Conservation (phyloP, 768 basidiomycete genomes). For the Phaffia australis region DNA sequence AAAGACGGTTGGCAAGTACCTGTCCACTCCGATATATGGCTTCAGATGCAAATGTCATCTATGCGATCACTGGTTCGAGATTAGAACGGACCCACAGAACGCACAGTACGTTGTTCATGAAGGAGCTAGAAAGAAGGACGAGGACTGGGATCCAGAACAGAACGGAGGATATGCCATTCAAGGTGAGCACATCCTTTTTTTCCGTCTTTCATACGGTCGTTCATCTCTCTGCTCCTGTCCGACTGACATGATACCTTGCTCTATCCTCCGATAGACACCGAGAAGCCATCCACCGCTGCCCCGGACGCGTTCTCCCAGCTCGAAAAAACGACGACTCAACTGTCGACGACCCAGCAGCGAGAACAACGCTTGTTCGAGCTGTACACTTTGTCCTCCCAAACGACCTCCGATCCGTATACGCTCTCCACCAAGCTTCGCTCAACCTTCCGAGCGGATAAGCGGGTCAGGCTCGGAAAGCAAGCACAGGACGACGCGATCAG, state of each 20-base stretch:
- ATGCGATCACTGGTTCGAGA: conserved; percentile 94
- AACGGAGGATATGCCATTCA: conserved; percentile 85
- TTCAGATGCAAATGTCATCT: conserved; percentile 98
- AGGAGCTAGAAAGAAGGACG: conserved; percentile 87
- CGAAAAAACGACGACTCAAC: conserved; percentile 77
- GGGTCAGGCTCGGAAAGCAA: conserved; percentile 57
- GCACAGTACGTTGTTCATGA: conserved; percentile 85
- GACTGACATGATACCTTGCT: not conserved
- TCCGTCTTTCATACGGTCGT: conserved; percentile 15
- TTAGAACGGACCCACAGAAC: conserved; percentile 94
- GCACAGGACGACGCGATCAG: conserved; percentile 61
- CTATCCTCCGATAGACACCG: conserved; percentile 51
- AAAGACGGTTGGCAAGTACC: conserved; percentile 89
- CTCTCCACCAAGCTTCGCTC: conserved; percentile 65
- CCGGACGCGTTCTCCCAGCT: conserved; percentile 80
- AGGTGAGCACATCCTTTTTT: conserved; percentile 43
- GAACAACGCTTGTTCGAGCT: conserved; percentile 72
- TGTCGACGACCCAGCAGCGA: conserved; percentile 58
- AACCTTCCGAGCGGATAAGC: conserved; percentile 78
- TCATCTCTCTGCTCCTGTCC: not conserved
- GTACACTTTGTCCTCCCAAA: conserved; percentile 54
- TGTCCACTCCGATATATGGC: conserved; percentile 83
- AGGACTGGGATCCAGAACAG: conserved; percentile 95
- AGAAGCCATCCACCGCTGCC: conserved; percentile 46
- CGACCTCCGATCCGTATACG: conserved; percentile 61